Evolutionary conservation across 2,329 filamentous ascomycete genomes (phyloP).

Genomic region (Oidium heveae): DNA sequence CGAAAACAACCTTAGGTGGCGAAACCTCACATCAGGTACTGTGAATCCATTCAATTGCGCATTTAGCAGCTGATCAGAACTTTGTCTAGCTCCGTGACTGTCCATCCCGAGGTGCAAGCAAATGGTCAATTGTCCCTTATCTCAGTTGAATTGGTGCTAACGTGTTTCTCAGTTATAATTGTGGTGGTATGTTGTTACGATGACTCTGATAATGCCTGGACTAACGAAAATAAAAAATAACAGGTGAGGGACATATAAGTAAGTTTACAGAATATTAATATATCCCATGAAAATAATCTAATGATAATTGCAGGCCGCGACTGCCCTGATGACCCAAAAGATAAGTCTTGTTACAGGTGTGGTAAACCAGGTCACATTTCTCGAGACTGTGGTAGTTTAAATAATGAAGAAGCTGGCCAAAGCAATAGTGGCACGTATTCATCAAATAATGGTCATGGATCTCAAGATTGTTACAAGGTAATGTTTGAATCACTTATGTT

Average conservation of each 20-base stretch:
- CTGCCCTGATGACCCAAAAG: conserved; percentile 71
- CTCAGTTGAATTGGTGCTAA: neutral
- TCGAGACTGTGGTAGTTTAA: conserved; percentile 31
- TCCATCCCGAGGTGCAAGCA: conserved; percentile 59
- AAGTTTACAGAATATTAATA: conserved; percentile 16
- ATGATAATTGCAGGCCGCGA: conserved; percentile 45
- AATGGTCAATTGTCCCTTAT: conserved; percentile 33
- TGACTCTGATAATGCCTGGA: neutral
- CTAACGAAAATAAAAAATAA: conserved; percentile 2
- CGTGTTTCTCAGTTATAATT: conserved; percentile 44
- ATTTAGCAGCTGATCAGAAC: conserved; percentile 4
- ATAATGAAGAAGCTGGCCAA: conserved; percentile 12
- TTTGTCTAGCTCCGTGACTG: conserved; percentile 50
- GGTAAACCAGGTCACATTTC: conserved; percentile 74
- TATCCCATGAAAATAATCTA: conserved; percentile 6
- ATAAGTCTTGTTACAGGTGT: conserved; percentile 61
- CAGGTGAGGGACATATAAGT: conserved; percentile 54
- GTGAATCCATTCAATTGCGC: conserved; percentile 7
- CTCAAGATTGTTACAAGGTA: conserved; percentile 67
- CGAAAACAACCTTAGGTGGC: conserved; percentile 27
- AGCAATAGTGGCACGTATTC: conserved; percentile 5
- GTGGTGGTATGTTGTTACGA: conserved; percentile 33
- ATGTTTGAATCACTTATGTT: neutral
- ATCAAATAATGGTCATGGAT: conserved; percentile 15
- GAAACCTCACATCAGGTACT: conserved; percentile 49